These are phyloP conservation scores for Sapria himalayana DNA, from an alignment of 345 rosid species.

Conservation along the genomic window DNA sequence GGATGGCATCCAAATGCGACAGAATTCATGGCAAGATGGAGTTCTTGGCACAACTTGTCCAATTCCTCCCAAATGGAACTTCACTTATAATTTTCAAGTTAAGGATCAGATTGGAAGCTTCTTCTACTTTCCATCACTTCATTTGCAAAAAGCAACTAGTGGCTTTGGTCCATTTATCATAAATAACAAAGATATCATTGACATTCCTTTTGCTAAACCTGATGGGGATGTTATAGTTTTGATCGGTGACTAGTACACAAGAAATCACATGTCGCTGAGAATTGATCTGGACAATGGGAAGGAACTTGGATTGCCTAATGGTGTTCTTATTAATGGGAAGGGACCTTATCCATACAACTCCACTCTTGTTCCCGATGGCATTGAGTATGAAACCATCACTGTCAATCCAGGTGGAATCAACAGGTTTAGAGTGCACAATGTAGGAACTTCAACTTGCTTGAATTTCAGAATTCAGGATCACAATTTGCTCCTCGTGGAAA, in stretches of 20 bases:
- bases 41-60: slow-evolving; percentile 83
- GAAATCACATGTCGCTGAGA: slow-evolving; percentile 55
- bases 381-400: slow-evolving; percentile 35
- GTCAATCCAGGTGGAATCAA: slow-evolving; percentile 41
- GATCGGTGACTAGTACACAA: slow-evolving; percentile 83
- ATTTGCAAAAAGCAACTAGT: slow-evolving; percentile 77
- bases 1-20: slow-evolving; percentile 75
- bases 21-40: slow-evolving; percentile 87
- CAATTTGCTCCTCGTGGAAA: slow-evolving; percentile 62
- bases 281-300: slow-evolving; percentile 49
- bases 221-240: slow-evolving; percentile 45
- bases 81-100: slow-evolving; percentile 72
- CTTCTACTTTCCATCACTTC: slow-evolving; percentile 67
- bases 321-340: slow-evolving; percentile 88
- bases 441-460: slow-evolving; percentile 49
- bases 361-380: slow-evolving; percentile 59
- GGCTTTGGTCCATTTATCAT: slow-evolving; percentile 70
- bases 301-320: slow-evolving; percentile 89
- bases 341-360: slow-evolving; percentile 69
- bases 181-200: slow-evolving; percentile 34
- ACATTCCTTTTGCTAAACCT: slow-evolving; percentile 64
- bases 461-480: slow-evolving; percentile 59
- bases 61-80: slow-evolving; percentile 38
- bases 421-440: slow-evolving; percentile 73
- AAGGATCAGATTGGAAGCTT: slow-evolving; percentile 95